These are phyloP conservation scores for Cryphonectria radicalis DNA, from an alignment of 2,329 filamentous ascomycete species.

Conservation along the genomic window DNA sequence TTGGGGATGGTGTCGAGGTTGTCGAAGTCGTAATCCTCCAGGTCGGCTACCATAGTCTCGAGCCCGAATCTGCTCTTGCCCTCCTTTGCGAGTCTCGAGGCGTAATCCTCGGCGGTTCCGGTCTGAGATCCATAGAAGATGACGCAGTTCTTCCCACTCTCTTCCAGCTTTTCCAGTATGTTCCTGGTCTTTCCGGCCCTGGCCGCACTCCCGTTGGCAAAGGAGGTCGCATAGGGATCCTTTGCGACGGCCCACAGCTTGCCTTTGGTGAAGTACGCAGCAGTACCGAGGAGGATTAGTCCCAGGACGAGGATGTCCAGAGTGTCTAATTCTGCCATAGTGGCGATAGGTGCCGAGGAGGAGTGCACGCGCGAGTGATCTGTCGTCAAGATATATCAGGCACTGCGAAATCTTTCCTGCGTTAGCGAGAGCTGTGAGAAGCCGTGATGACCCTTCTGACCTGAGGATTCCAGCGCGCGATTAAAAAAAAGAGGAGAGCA, in stretches of 20 bases:
- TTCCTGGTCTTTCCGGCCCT: constrained; percentile 88
- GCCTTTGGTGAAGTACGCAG: constrained; percentile 98
- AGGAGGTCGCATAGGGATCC: constrained; percentile 82
- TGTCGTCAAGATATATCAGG: background rate
- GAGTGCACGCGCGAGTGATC: constrained; percentile 5
- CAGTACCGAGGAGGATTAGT: constrained; percentile 80
- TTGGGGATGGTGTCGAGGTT: constrained; percentile 86
- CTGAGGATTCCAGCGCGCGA: background rate
- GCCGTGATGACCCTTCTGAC: too few species aligned
- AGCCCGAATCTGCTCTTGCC: constrained; percentile 94
- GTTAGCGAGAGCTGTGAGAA: background rate
- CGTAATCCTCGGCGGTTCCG: constrained; percentile 97
- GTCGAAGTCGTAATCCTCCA: constrained; percentile 97
- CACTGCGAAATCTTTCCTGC: background rate
- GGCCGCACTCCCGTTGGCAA: constrained; percentile 68
- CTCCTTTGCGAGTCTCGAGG: constrained; percentile 93
- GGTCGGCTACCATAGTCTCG: constrained; percentile 96
- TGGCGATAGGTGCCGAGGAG: constrained; percentile 37
- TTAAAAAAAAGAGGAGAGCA: background rate
- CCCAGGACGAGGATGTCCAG: constrained; percentile 92
- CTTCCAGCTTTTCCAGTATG: constrained; percentile 94
- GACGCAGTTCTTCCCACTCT: constrained; percentile 94
- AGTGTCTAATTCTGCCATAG: constrained; percentile 94
- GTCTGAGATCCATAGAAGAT: constrained; percentile 99
- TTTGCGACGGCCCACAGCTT: constrained; percentile 88